A percentile compares a stretch with the other conserved stretches of the same genome.
Conservation (phyloP, 208 protist genomes). For the Blastocrithidia nonstop region DNA sequence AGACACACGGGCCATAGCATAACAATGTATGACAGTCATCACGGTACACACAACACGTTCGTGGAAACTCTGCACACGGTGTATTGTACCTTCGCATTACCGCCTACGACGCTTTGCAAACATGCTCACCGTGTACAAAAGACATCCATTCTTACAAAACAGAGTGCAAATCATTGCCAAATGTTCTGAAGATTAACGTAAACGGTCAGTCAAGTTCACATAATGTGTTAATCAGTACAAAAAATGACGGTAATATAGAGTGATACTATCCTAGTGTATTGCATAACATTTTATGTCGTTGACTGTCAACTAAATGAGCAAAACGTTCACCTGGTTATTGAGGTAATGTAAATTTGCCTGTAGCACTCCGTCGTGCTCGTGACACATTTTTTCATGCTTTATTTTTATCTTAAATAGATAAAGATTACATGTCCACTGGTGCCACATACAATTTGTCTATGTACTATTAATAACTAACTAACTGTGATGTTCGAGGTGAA, state of each 20-base stretch:
- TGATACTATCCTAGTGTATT: slow-evolving; percentile 9
- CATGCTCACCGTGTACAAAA: slow-evolving; percentile 58
- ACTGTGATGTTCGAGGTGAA: background rate
- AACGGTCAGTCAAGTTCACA: slow-evolving; percentile 68
- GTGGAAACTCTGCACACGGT: slow-evolving; percentile 6
- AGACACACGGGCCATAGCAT: slow-evolving; percentile 39
- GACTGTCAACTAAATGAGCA: slow-evolving; percentile 47
- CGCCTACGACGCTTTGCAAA: slow-evolving; percentile 28
- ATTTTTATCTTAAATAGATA: slow-evolving; percentile 28
- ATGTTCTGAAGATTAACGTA: slow-evolving; percentile 80
- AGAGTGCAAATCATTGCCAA: slow-evolving; percentile 56
- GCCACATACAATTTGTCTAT: slow-evolving; percentile 38
- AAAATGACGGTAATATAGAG: slow-evolving; percentile 75
- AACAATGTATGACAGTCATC: slow-evolving; percentile 43
- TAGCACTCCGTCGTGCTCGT: slow-evolving; percentile 17
- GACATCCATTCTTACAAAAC: slow-evolving; percentile 65
- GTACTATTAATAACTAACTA: slow-evolving; percentile 52
- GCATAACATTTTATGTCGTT: slow-evolving; percentile 20
- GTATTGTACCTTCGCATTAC: no score
- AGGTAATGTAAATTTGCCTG: slow-evolving; percentile 43
- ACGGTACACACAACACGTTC: slow-evolving; percentile 55
- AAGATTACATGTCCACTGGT: slow-evolving; percentile 47
- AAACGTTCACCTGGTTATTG: slow-evolving; percentile 43
- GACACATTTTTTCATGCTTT: slow-evolving; percentile 49
- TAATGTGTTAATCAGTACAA: slow-evolving; percentile 61